Base-by-base conservation (phyloP, 176 grass and related monocot genomes). In the Oryza brachyantha region DNA sequence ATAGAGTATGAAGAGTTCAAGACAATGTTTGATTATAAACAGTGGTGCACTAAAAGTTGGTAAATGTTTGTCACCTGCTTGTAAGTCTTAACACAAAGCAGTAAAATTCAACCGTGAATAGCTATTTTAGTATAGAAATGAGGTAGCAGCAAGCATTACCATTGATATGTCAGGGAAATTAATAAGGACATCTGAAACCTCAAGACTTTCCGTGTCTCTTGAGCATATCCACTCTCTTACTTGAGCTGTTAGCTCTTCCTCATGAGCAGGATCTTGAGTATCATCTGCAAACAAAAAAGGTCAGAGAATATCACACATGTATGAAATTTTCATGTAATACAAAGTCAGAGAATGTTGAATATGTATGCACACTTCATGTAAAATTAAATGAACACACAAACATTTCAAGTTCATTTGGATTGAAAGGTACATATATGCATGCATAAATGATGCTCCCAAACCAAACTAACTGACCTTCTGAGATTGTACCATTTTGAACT, bases 251-350 rank as follows among this genome's bases (percentile, higher is more conserved):
- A 90, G 70, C 58, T 88, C 92, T 85, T 95, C 92, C 46, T 92
- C 90, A 70, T 93, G 84, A 70, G 85, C 84, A 88, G 74, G 69
- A 87, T 98, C 96, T 91, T 95, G 90, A 89, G 96, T 98, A 78
- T 98, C 96, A 62, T 91, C 90, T 98, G 86, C 61, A 85, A 79
- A 70, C 10, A 81, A 25, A 91, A 5, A 36, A 69, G 57, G 25
- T 32, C 39, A 83, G 73, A 43, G 12, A 88, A 79, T 40, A 68
- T 29, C 4, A 64, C 32, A 68, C 52, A 57, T 66, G 13, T 29
- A 55, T 5, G 2, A 3, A 65, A 29, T 29, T 9, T 37, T 10
- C 21, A 31, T 28, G 2, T 50, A 19, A 14, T 50, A 55, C 0
- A 55, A 7, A 55, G 21, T 55, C 50, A 14, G 10, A 82, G 66